Evolutionary conservation across 441 rosid genomes (phyloP), one percentile per base, ranked within the genome.

Genomic region (Manihot esculenta): DNA sequence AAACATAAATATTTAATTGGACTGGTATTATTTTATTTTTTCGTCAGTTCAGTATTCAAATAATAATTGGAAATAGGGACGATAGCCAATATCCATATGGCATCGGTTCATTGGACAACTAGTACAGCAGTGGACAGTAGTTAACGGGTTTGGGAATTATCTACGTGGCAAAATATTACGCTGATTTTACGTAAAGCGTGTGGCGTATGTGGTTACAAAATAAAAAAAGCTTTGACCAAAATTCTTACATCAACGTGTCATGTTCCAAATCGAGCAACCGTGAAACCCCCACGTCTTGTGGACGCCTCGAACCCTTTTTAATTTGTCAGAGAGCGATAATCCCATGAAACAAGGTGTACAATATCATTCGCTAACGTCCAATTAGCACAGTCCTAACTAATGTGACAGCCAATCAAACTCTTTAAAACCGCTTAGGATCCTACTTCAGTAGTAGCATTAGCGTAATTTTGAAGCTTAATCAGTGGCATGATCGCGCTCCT

Each of bases 231-330:
- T 33, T 33, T 54, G 48, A 63, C 48, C 26, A 0, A n/a, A 24
- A n/a, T 7, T 1, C 12, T 1, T 0, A 55, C 10, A 1, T 55
- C 57, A 76, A 75, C 70, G 76, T 50, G 76, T 75, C 80, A 6
- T 10, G 3, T 15, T 1, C 51, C 21, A 0, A 71, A 49, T 50
- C 11, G 10, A 47, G 10, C 56, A 59, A 30, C 68, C 15, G 50
- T n/a, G n/a, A n/a, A n/a, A n/a, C n/a, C n/a, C 38, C 74, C 81
- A 14, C 24, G 68, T 68, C 67, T 23, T 1, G 72, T 76, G 79
- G 74, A 26, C 41, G 13, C 50, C 77, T 38, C 70, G 47, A 26
- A 38, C n/a, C n/a, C n/a, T n/a, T n/a, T n/a, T n/a, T n/a, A n/a
- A n/a, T n/a, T n/a, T n/a, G n/a, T n/a, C n/a, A n/a, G 6, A n/a